Evolutionary conservation across 345 rosid species (phyloP), one percentile per base, ranked within the genome.

Genomic region (Corymbia maculata): DNA sequence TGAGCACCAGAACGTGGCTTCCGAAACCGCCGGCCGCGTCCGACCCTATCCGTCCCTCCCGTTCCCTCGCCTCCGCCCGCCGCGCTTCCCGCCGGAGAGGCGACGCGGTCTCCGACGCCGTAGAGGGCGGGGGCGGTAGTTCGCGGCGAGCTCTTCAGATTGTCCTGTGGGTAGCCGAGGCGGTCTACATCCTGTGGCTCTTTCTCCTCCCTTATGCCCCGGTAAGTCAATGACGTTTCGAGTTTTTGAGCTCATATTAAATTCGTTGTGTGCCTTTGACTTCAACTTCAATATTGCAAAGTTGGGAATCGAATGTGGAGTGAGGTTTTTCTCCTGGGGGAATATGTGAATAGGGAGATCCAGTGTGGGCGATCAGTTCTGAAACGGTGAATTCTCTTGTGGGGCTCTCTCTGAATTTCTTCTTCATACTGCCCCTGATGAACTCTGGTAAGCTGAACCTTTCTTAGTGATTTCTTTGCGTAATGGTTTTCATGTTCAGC

Each of bases 161-260:
- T n/a, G 86, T 90, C 32, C 92, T 97, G 57, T 96, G 99, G 98
- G 89, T 88, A 52, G 91, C 95, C 45, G 99, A 97, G 94, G 95
- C 95, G 82, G 93, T 92, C 88, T 98, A 98, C 92, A 94, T 98
- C 88, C 89, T 94, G 87, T 98, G 98, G 98, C 99, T 98, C 88
- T 95, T 98, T 91, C 92, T 98, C 85, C 99, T 98, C 57, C 99
- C 98, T 53, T 95, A 92, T 91, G 99, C 99, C 85, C 98, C 99
- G 86, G 98, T 96, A 87, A 79, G 95, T 61, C 45, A 84, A 64
- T 42, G 59, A 32, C 13, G 19, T 68, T 50, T 24, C 8, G 66
- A 51, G 66, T 51, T 68, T 36, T 47, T 21, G 19, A 32, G 42
- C 16, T 86, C 44, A 4, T 7, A 66, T 16, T 53, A 13, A 32